These are phyloP conservation scores for Brassica carinata DNA, from an alignment of 345 rosid genomes.

Conservation along the genomic window DNA sequence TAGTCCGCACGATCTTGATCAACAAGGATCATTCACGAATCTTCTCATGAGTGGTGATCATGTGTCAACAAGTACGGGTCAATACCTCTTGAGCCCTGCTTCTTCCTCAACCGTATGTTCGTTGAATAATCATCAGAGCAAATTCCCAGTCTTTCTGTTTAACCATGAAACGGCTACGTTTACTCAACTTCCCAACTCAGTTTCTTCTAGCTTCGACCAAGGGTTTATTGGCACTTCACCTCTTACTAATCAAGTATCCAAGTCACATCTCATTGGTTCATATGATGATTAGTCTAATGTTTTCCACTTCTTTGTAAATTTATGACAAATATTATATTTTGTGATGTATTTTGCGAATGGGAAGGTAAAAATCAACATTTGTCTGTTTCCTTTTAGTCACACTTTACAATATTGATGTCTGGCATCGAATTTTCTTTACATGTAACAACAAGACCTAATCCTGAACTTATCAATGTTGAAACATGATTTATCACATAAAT, in stretches of 20 bases:
- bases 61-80: neutral
- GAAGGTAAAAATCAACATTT: neutral
- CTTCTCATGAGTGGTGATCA: constrained; percentile 1
- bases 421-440: neutral
- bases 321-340: neutral
- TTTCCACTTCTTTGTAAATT: no score
- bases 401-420: neutral
- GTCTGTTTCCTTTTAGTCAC: neutral
- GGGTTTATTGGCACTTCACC: no score
- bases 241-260: no score
- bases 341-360: neutral
- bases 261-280: no score
- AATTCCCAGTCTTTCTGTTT: neutral
- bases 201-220: neutral
- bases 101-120: neutral
- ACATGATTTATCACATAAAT: no score
- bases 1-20: neutral
- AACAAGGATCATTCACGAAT: neutral
- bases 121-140: neutral
- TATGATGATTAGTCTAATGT: no score
- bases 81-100: neutral
- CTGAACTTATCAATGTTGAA: no score
- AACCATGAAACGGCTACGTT: neutral
- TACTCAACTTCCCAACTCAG: neutral
- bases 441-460: neutral